Evolutionary conservation across 176 grass and related monocot genomes (phyloP).

Genomic region (Musa troglodytarum): DNA sequence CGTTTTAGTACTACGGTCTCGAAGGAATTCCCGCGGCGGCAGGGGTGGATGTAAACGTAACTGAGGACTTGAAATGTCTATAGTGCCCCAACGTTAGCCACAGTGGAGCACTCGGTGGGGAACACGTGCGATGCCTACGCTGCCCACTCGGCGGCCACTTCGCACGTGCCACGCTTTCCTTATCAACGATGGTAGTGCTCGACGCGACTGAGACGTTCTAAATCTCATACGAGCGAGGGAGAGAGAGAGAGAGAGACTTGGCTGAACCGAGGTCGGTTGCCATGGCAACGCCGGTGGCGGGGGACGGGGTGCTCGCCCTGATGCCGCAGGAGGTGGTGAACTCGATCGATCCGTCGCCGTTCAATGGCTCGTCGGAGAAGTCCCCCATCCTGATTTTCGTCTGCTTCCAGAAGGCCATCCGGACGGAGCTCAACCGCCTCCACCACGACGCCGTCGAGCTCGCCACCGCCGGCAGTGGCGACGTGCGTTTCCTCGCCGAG

Average conservation of each 20-base stretch:
- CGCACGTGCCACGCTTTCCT: conserved; percentile 2
- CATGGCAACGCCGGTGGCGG: conserved; percentile 24
- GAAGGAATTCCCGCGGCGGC: background rate
- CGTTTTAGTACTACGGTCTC: background rate
- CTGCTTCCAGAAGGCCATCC: conserved; percentile 96
- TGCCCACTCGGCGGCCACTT: background rate
- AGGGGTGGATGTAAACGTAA: background rate
- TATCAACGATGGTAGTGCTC: background rate
- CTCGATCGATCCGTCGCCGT: conserved; percentile 7
- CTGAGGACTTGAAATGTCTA: background rate
- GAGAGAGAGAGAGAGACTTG: background rate
- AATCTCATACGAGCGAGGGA: background rate
- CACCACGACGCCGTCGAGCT: conserved; percentile 54
- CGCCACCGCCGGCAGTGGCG: conserved; percentile 32
- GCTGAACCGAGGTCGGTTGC: background rate
- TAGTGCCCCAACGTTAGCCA: background rate
- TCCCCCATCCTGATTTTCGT: conserved; percentile 70
- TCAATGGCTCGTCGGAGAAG: conserved; percentile 1
- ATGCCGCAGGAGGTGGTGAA: conserved; percentile 10
- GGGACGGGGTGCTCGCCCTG: conserved; percentile 17
- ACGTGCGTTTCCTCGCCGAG: conserved; percentile 25
- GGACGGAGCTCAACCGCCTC: conserved; percentile 62
- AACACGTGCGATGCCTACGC: background rate
- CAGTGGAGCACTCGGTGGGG: background rate
- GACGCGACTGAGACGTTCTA: background rate